Percentiles rank a stretch among this genome's conserved stretches.
These are phyloP conservation scores for Aspergillus chevalieri DNA, from an alignment of 2,329 filamentous ascomycete species.

Conservation along the genomic window DNA sequence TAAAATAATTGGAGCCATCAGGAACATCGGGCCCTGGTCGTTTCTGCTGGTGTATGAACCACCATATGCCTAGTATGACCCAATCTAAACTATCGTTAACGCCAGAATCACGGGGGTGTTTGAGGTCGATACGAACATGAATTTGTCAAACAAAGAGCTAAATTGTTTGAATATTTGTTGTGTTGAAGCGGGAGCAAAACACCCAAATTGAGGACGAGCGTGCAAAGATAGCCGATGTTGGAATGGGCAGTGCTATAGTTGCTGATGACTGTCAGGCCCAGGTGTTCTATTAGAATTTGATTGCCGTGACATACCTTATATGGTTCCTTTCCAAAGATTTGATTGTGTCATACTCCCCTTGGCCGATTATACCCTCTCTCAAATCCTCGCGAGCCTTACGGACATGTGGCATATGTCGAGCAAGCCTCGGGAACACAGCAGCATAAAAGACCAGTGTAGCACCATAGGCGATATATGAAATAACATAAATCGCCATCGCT, in stretches of 20 bases:
- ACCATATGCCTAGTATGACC: constrained; percentile 38
- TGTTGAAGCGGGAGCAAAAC: constrained; percentile 34
- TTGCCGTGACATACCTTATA: constrained; percentile 23
- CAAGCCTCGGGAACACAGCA: constrained; percentile 35
- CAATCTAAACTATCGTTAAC: constrained; percentile 26
- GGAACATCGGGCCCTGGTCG: constrained; percentile 35
- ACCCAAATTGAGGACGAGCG: constrained; percentile 35
- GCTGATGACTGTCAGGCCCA: constrained; percentile 14
- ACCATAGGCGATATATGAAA: constrained; percentile 36
- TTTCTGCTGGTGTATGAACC: constrained; percentile 40
- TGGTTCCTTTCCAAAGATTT: constrained; percentile 39
- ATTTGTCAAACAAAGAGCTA: constrained; percentile 37
- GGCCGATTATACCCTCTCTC: constrained; percentile 31
- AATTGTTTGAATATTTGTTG: constrained; percentile 33
- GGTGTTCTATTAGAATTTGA: neutral
- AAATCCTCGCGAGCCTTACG: constrained; percentile 37
- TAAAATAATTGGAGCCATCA: constrained; percentile 34
- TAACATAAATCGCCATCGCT: constrained; percentile 37
- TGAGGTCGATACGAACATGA: constrained; percentile 25
- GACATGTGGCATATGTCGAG: constrained; percentile 37
- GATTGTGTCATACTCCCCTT: constrained; percentile 35
- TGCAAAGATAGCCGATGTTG: constrained; percentile 38
- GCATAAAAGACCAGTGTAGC: constrained; percentile 40
- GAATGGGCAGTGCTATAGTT: constrained; percentile 40
- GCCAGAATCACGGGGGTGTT: neutral